phyloP scores from a whole-genome alignment of 257 asterid genomes.

The Oldenlandia corymbosa region DNA sequence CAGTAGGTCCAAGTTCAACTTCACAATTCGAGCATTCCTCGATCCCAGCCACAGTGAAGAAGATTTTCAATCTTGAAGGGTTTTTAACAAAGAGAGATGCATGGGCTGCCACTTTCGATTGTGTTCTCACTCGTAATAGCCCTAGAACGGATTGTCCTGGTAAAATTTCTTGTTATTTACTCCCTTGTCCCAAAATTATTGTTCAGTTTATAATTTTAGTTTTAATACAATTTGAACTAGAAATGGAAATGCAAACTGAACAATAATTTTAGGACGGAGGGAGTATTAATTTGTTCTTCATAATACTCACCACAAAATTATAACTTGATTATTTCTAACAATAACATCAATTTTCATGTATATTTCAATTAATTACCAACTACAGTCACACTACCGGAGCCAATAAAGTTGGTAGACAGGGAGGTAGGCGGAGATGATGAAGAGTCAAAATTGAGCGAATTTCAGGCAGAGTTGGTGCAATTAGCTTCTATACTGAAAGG shows the following conservation, averaged over 20 bases:
- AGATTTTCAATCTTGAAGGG: conserved; percentile 44
- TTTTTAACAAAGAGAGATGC: conserved; percentile 65
- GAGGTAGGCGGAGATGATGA: conserved; percentile 29
- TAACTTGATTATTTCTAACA: no score
- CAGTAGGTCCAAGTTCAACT: conserved; percentile 56
- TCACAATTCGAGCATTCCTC: conserved; percentile 73
- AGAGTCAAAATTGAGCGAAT: conserved; percentile 34
- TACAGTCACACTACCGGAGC: conserved; percentile 34
- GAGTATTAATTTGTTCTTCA: no score
- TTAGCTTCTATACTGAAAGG: conserved; percentile 40
- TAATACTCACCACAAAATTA: no score
- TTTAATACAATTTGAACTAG: no score
- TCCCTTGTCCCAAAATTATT: no score
- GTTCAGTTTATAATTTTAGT: no score
- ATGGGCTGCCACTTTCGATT: conserved; percentile 69
- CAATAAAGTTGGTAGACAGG: conserved; percentile 20
- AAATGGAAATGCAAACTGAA: no score
- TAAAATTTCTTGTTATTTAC: conserved; percentile 10
- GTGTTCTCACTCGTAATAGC: conserved; percentile 35
- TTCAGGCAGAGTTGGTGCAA: conserved; percentile 44
- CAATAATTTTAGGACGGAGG: no score
- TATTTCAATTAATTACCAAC: background rate
- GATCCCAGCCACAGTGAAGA: conserved; percentile 72
- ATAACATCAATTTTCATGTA: no score
- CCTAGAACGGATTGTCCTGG: conserved; percentile 75